Conservation (phyloP, 202 grass and related monocot genomes). For the Saccharum hybrid region DNA sequence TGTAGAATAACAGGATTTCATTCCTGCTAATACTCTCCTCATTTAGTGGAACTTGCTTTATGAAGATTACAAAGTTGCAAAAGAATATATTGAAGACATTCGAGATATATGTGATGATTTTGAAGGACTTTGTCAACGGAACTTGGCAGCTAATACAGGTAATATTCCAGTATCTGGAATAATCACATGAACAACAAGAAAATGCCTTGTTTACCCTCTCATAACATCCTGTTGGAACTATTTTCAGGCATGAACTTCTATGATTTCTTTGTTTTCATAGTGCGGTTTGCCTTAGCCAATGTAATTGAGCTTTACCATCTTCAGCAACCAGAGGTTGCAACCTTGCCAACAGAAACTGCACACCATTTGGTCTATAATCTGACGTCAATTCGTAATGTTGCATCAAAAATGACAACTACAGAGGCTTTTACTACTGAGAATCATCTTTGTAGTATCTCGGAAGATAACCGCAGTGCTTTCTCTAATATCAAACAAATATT, state of each 20-base stretch:
- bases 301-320: conserved; percentile 67
- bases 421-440: conserved; percentile 69
- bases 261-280: conserved; percentile 92
- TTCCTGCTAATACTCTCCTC: conserved; percentile 26
- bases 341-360: conserved; percentile 39
- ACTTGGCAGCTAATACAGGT: conserved; percentile 94
- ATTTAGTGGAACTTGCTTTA: conserved; percentile 86
- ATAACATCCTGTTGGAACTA: conserved; percentile 46
- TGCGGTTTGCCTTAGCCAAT: conserved; percentile 70
- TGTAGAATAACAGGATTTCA: conserved; percentile 28
- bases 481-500: conserved; percentile 72
- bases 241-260: conserved; percentile 95
- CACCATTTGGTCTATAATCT: conserved; percentile 67
- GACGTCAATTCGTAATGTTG: conserved; percentile 61
- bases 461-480: conserved; percentile 75
- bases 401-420: conserved; percentile 65
- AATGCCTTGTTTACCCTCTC: conserved; percentile 36
- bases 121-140: conserved; percentile 81
- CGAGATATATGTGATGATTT: conserved; percentile 86
- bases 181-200: conserved; percentile 23
- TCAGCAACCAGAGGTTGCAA: conserved; percentile 41
- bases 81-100: conserved; percentile 98
- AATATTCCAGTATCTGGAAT: conserved; percentile 35
- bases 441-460: conserved; percentile 61
- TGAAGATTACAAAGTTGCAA: conserved; percentile 89